phyloP scores from a whole-genome alignment of 2,329 filamentous ascomycete genomes.

The Fusarium acutatum region DNA sequence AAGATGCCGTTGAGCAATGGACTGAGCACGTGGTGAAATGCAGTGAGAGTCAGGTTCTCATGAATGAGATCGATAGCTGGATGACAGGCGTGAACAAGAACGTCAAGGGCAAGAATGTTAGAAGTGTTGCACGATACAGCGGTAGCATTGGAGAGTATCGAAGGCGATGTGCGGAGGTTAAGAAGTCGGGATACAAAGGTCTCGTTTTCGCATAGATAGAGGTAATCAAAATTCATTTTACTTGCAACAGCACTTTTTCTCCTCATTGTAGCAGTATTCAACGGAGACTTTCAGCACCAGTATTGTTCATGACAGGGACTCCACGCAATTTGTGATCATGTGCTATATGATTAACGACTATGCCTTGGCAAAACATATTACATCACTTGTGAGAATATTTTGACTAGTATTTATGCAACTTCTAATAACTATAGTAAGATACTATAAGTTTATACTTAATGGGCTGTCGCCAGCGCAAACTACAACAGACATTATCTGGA shows the following conservation, averaged over 20 bases:
- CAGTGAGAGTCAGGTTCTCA: conserved; percentile 50
- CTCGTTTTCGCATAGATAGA: conserved; percentile 6
- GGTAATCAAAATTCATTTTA: not conserved
- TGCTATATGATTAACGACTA: fast-evolving
- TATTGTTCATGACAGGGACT: too few relatives aligned
- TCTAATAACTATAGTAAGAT: fast-evolving
- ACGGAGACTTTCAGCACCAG: fast-evolving
- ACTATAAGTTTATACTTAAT: fast-evolving
- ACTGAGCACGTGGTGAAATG: conserved; percentile 56
- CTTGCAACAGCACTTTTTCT: fast-evolving
- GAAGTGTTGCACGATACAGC: conserved; percentile 46
- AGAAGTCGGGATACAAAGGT: not conserved
- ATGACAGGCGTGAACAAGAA: conserved; percentile 65
- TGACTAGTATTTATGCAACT: fast-evolving
- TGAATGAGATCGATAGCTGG: conserved; percentile 54
- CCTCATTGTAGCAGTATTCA: fast-evolving
- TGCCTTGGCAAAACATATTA: fast-evolving
- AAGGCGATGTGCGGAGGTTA: conserved; percentile 11
- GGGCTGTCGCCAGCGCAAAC: too few relatives aligned
- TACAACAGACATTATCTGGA: not conserved
- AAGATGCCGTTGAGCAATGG: conserved; percentile 27
- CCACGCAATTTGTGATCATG: too few relatives aligned
- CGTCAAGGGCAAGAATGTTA: conserved; percentile 55
- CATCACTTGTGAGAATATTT: too few relatives aligned
- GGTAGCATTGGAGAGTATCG: conserved; percentile 24